Conservation (phyloP, 495 filamentous ascomycete species). For the Neurospora sp. region DNA sequence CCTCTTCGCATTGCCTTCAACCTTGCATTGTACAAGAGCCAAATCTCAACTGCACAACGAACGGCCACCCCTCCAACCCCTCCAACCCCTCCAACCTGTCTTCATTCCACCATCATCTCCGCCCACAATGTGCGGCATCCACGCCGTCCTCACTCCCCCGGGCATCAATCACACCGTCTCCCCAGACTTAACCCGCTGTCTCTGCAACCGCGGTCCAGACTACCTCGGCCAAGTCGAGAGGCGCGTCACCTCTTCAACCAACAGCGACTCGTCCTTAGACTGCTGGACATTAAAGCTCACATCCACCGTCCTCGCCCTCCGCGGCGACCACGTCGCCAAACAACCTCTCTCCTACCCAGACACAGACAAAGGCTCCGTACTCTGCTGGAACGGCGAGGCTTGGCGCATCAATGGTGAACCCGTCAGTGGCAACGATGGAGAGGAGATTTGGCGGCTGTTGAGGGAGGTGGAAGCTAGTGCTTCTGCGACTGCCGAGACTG, state of each 20-base stretch:
- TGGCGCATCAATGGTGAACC: constrained; percentile 58
- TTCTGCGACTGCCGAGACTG: constrained; percentile 3
- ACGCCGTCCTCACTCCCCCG: constrained; percentile 24
- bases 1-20: not conserved
- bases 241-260: constrained; percentile 3
- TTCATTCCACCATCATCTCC: not conserved
- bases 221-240: constrained; percentile 34
- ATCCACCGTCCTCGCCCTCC: constrained; percentile 78
- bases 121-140: constrained; percentile 39
- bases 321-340: constrained; percentile 57
- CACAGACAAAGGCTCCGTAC: constrained; percentile 47
- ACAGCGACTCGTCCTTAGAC: not conserved
- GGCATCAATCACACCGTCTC: constrained; percentile 12
- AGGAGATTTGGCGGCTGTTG: constrained; percentile 57
- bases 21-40: not conserved
- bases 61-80: not conserved
- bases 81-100: not conserved
- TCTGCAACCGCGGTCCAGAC: constrained; percentile 42
- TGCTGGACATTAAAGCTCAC: constrained; percentile 47
- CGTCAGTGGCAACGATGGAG: constrained; percentile 66
- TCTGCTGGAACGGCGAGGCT: constrained; percentile 99
- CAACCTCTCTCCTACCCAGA: constrained; percentile 67
- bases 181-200: constrained; percentile 19
- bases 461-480: constrained; percentile 30
- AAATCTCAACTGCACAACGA: not conserved